Evolutionary conservation across 2,329 filamentous ascomycete genomes (phyloP), one percentile per base, ranked within the genome.

Genomic region (Cordyceps cateniannulata): DNA sequence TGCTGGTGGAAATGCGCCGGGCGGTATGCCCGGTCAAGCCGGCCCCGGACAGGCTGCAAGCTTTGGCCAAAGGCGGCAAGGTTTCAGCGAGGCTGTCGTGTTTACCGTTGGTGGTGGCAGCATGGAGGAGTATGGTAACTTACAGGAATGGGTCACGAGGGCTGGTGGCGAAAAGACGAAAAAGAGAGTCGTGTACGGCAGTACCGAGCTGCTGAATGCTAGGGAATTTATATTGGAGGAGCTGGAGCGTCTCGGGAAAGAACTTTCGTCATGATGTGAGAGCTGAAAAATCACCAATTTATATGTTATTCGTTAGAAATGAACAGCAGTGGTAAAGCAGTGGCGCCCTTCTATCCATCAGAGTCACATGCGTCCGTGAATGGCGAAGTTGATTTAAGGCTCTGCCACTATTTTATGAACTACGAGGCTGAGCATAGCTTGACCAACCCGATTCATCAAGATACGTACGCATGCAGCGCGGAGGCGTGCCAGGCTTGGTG

Each of bases 61-160:
- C 60, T 98, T 98, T 73, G 95, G 93, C 1, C 93, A 98, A 75
- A 79, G 92, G 63, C 81, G 93, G 59, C 93, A 96, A 69, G 92
- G 91, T 0, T 97, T 93, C 74, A 90, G 85, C 53, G 93, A 96
- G 69, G 90, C 91, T 1, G 88, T 96, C 59, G 91, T 96, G n/a
- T 96, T 97, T 71, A 93, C 91, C 0, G 91, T 96, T 3, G 95
- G 95, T 4, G 95, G 96, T 51, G 95, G 95, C 47, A 97, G 92
- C 71, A 98, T 99, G 90, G 95, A 99, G 68, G 95, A 99, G 73
- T 99, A 98, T 72, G 93, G 93, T 22, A 99, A 99, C 74, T 73
- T 99, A 71, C 91, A 96, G 72, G 95, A 98, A 71, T 99, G 95
- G 95, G 91, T 93, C 5, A 86, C 85, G 72, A 83, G 93, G 65